Percentiles rank a stretch among this genome's conserved stretches.
Conservation (phyloP, 805 yeast genomes). For the Metschnikowia santaceciliae region DNA sequence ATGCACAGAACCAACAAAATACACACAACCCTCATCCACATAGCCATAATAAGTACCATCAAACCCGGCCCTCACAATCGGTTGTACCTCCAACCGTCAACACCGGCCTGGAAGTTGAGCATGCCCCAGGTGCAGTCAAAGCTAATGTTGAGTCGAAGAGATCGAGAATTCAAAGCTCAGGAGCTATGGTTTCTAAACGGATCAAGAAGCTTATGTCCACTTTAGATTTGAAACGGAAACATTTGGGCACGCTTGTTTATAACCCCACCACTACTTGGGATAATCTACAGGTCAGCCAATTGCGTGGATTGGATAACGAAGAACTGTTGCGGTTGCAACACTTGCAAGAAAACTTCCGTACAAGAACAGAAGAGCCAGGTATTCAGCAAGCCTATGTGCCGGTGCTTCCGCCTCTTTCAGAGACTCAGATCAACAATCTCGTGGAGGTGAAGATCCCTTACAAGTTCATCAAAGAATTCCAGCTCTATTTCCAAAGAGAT, state of each 20-base stretch:
- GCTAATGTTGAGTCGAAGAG: not conserved
- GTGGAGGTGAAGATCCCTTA: conserved; percentile 57
- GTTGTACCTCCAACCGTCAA: not conserved
- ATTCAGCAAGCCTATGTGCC: conserved; percentile 26
- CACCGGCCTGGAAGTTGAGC: not conserved
- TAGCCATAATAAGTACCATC: conserved; percentile 6
- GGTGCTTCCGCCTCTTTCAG: conserved; percentile 34
- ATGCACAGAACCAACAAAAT: conserved; percentile 8
- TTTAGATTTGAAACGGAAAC: conserved; percentile 29
- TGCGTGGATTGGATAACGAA: conserved; percentile 22
- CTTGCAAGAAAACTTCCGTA: conserved; percentile 19
- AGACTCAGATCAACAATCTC: conserved; percentile 40
- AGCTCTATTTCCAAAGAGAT: conserved; percentile 33
- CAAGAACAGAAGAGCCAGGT: conserved; percentile 3
- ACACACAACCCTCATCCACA: conserved; percentile 8
- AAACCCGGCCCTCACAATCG: conserved; percentile 10
- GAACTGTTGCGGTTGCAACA: conserved; percentile 23
- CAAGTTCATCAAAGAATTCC: conserved; percentile 34
- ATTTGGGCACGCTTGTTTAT: conserved; percentile 41
- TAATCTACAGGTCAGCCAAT: conserved; percentile 29
- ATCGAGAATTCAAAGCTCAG: conserved; percentile 1
- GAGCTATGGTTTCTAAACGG: conserved; percentile 17
- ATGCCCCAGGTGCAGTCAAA: not conserved
- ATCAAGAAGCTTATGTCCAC: conserved; percentile 17
- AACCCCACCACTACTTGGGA: conserved; percentile 51